A percentile compares a stretch with the other conserved stretches of the same genome.
These are phyloP conservation scores for Camelina neglecta DNA, from an alignment of 345 rosid species.

Conservation along the genomic window DNA sequence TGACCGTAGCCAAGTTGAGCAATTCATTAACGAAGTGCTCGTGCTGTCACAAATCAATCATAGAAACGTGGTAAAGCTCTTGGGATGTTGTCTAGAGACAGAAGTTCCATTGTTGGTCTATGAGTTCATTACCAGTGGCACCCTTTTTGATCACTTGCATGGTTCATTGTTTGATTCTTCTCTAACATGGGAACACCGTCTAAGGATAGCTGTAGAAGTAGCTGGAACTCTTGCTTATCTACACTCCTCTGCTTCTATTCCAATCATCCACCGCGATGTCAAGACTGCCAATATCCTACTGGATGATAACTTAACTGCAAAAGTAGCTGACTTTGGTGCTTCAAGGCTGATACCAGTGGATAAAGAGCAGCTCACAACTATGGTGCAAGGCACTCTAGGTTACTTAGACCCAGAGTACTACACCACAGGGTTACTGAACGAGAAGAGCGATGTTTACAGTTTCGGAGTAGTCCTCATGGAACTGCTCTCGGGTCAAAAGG, in stretches of 20 bases:
- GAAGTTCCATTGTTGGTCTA: slow-evolving; percentile 45
- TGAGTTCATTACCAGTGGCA: slow-evolving; percentile 42
- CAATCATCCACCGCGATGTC: slow-evolving; percentile 52
- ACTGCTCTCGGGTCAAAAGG: slow-evolving; percentile 44
- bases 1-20: slow-evolving; percentile 41
- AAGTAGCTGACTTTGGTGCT: slow-evolving; percentile 60
- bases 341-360: slow-evolving; percentile 52
- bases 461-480: slow-evolving; percentile 58
- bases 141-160: slow-evolving; percentile 43
- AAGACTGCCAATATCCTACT: slow-evolving; percentile 55
- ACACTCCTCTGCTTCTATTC: slow-evolving; percentile 54
- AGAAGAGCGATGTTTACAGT: slow-evolving; percentile 62
- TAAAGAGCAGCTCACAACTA: slow-evolving; percentile 45
- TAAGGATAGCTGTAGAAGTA: slow-evolving; percentile 48
- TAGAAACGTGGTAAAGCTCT: slow-evolving; percentile 49
- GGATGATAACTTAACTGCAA: slow-evolving; percentile 47
- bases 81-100: slow-evolving; percentile 44
- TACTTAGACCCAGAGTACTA: slow-evolving; percentile 56
- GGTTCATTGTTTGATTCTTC: slow-evolving; percentile 9
- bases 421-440: slow-evolving; percentile 35
- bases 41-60: slow-evolving; percentile 58
- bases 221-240: slow-evolving; percentile 50
- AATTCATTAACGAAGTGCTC: slow-evolving; percentile 50
- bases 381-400: slow-evolving; percentile 57
- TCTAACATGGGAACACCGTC: slow-evolving; percentile 44